Conservation (phyloP, 192 early-diverging fungal species). For the Chytriomyces sp. region DNA sequence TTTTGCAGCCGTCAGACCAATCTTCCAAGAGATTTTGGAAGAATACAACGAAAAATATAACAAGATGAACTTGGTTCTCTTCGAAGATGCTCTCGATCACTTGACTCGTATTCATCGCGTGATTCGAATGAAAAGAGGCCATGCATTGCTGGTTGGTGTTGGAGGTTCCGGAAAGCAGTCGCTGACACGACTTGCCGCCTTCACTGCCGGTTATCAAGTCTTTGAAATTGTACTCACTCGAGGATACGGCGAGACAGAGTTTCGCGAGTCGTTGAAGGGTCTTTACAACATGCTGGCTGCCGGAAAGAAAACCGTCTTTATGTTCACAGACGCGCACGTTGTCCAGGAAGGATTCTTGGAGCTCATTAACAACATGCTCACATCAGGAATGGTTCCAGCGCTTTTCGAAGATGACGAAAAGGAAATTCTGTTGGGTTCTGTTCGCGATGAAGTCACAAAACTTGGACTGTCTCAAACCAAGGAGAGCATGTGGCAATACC, state of each 20-base stretch:
- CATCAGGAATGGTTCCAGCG: slow-evolving; percentile 65
- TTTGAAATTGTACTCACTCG: slow-evolving; percentile 65
- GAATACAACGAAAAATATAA: slow-evolving; percentile 68
- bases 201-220: slow-evolving; percentile 60
- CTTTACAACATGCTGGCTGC: slow-evolving; percentile 56
- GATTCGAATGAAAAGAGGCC: slow-evolving; percentile 62
- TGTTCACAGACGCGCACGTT: slow-evolving; percentile 69
- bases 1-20: slow-evolving; percentile 63
- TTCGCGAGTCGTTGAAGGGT: slow-evolving; percentile 58
- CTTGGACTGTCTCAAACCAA: slow-evolving; percentile 56
- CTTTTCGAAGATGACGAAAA: slow-evolving; percentile 68
- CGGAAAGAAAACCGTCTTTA: slow-evolving; percentile 61
- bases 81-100: slow-evolving; percentile 67
- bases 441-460: slow-evolving; percentile 60
- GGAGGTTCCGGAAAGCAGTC: slow-evolving; percentile 69
- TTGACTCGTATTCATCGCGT: slow-evolving; percentile 61
- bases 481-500: slow-evolving; percentile 66
- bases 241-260: slow-evolving; percentile 65
- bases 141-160: slow-evolving; percentile 65
- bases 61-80: slow-evolving; percentile 67
- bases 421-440: slow-evolving; percentile 51
- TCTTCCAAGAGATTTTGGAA: slow-evolving; percentile 65
- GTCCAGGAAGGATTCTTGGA: slow-evolving; percentile 69
- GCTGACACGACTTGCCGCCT: slow-evolving; percentile 58
- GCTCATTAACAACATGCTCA: slow-evolving; percentile 70